These are phyloP conservation scores for Phytophthora ohioensis DNA, from an alignment of 352 stramenopile species.

Conservation along the genomic window DNA sequence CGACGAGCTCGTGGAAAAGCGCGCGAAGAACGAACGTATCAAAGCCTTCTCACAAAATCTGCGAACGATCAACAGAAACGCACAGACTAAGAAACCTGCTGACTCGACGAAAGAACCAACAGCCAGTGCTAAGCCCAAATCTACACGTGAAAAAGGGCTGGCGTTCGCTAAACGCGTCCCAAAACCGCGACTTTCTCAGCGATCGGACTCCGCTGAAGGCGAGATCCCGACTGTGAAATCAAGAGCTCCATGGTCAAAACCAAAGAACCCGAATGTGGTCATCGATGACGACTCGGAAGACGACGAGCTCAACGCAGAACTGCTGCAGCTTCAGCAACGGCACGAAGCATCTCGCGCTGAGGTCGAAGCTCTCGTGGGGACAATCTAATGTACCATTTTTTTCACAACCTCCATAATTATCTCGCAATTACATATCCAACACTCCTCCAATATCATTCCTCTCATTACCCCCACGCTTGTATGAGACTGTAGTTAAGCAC, in stretches of 20 bases:
- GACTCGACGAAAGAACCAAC: slow-evolving; percentile 29
- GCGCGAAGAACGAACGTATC: slow-evolving; percentile 79
- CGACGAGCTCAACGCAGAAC: slow-evolving; percentile 66
- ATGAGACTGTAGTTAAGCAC: slow-evolving; percentile 91
- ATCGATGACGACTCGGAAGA: slow-evolving; percentile 70
- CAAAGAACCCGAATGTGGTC: slow-evolving; percentile 51
- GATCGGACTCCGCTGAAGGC: slow-evolving; percentile 36
- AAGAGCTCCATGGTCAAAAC: slow-evolving; percentile 1
- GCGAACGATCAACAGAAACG: slow-evolving; percentile 76
- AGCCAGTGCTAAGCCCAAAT: slow-evolving; percentile 54
- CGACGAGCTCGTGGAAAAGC: slow-evolving; percentile 82
- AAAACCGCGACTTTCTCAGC: slow-evolving; percentile 58
- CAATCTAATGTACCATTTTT: slow-evolving; percentile 7
- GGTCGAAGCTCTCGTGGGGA: slow-evolving; percentile 75
- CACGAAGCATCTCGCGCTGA: slow-evolving; percentile 79
- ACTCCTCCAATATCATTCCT: background rate
- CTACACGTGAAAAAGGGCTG: slow-evolving; percentile 73
- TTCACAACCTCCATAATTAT: background rate
- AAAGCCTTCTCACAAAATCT: slow-evolving; percentile 88
- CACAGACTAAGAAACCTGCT: slow-evolving; percentile 43
- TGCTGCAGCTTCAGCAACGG: slow-evolving; percentile 73
- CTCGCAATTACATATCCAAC: slow-evolving; percentile 7
- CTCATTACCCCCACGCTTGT: slow-evolving; percentile 77
- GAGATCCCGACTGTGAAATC: slow-evolving; percentile 2
- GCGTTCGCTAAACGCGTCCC: slow-evolving; percentile 86